Evolutionary conservation across 2,329 filamentous ascomycete genomes (phyloP), one percentile per base, ranked within the genome.

Genomic region (Hypoxylon sp.): DNA sequence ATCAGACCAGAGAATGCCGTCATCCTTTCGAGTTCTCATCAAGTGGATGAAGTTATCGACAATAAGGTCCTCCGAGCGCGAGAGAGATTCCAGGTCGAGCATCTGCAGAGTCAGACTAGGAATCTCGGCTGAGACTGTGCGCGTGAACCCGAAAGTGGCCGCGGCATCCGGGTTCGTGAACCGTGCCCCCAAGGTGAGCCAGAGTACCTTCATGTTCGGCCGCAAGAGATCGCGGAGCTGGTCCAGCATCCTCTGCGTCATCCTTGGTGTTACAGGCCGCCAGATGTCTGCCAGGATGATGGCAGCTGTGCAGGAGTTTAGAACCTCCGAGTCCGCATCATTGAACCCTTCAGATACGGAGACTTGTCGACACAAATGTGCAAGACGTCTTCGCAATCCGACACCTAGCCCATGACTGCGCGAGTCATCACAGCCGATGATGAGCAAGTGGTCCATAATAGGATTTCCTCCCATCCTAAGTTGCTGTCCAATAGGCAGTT

Each of bases 241-340:
- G 14, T 74, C 65, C n/a, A 83, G 73, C 0, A 72, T 68, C 0
- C 63, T 39, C 4, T 76, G 72, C 0, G 77, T 81, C 77, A 83
- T 79, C 8, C 59, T 76, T 1, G 76, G 63, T 50, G 82, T 72
- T 13, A 83, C 14, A 0, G 80, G 73, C 19, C 77, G 63, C 22
- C 81, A 78, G 1, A 83, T 70, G 50, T 83, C 81, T 22, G 72
- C 69, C 2, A 84, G 68, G 2, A 83, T 17, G 13, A 83, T 74
- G 3, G 73, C 76, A 0, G 78, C 74, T 0, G 79, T 80, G 55
- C 74, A 79, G 0, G 60, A 67, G 0, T 68, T 39, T 1, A 78
- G 51, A 2, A 70, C 55, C 13, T 65, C 47, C 0, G 63, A 53
- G 2, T 74, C 71, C 2, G 78, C 61, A 0, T 73, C 65, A 4